These are phyloP conservation scores for Crepidotus variabilis DNA, from an alignment of 768 basidiomycete species.

Conservation along the genomic window DNA sequence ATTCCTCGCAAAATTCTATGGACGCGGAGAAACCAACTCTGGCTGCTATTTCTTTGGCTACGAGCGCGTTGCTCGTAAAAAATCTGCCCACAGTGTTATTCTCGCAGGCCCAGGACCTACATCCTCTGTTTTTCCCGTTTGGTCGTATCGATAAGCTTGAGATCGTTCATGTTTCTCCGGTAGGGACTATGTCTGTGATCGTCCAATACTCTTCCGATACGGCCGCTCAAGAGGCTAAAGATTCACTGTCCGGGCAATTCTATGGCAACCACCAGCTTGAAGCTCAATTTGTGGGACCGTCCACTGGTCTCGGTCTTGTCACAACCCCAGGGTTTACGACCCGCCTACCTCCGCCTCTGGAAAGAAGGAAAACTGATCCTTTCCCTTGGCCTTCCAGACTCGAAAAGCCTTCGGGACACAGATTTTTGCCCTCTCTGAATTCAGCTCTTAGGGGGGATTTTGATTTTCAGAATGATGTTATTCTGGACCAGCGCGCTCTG, in stretches of 20 bases:
- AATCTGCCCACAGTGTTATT: conserved; percentile 68
- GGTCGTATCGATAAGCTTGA: conserved; percentile 64
- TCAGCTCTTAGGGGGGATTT: too few species aligned
- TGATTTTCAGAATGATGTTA: too few species aligned
- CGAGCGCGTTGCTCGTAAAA: conserved; percentile 53
- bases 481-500: too few species aligned
- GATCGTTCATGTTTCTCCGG: conserved; percentile 35
- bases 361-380: not conserved
- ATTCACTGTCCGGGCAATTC: conserved; percentile 54
- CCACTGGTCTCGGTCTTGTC: conserved; percentile 3
- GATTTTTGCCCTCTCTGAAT: too few species aligned
- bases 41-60: conserved; percentile 34
- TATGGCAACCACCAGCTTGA: conserved; percentile 47
- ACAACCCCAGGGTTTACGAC: not conserved
- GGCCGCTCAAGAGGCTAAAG: conserved; percentile 63
- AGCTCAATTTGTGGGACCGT: conserved; percentile 27
- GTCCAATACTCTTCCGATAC: conserved; percentile 59
- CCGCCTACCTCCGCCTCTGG: conserved; percentile 1
- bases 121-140: conserved; percentile 73
- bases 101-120: conserved; percentile 60
- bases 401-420: too few species aligned
- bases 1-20: conserved; percentile 28
- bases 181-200: conserved; percentile 47
- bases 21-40: conserved; percentile 28
- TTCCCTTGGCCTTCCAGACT: not conserved